Conservation (phyloP, 495 filamentous ascomycete genomes). For the Hamigera avellanea region DNA sequence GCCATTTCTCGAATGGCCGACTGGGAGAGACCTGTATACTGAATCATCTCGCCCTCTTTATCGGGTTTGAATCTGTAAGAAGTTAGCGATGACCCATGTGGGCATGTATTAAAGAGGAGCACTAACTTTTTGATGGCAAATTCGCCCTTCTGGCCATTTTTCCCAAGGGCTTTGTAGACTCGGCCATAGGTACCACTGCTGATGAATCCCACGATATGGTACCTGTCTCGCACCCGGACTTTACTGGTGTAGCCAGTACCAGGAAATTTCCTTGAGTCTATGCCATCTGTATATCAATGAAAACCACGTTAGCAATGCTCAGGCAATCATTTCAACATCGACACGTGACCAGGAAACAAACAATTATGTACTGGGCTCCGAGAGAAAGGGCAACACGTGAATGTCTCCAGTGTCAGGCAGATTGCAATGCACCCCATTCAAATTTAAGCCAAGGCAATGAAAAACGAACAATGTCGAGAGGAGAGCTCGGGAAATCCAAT, state of each 20-base stretch:
- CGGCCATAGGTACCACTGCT: slow-evolving; percentile 97
- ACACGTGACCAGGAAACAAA: neutral
- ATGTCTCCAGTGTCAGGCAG: too few species aligned
- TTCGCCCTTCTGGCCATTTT: slow-evolving; percentile 61
- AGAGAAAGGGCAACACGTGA: too few species aligned
- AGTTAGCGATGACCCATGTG: slow-evolving; percentile 5
- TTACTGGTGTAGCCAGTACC: slow-evolving; percentile 62
- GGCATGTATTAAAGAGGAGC: neutral
- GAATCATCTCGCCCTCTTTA: slow-evolving; percentile 88
- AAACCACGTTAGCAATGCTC: neutral
- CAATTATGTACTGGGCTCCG: too few species aligned
- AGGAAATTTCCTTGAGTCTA: slow-evolving; percentile 31
- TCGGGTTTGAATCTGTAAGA: slow-evolving; percentile 83
- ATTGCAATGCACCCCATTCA: too few species aligned
- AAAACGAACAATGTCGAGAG: too few species aligned
- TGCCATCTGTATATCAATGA: slow-evolving; percentile 12
- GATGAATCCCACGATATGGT: slow-evolving; percentile 96
- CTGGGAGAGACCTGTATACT: slow-evolving; percentile 96
- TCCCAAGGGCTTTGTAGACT: slow-evolving; percentile 88
- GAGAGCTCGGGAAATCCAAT: too few species aligned
- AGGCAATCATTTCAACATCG: neutral
- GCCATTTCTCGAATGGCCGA: slow-evolving; percentile 97
- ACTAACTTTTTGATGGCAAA: slow-evolving; percentile 90
- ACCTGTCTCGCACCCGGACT: slow-evolving; percentile 78
- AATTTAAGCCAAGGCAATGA: too few species aligned